phyloP scores from a whole-genome alignment of 371 early-diverging fungal species.

The Mortierella sp. region DNA sequence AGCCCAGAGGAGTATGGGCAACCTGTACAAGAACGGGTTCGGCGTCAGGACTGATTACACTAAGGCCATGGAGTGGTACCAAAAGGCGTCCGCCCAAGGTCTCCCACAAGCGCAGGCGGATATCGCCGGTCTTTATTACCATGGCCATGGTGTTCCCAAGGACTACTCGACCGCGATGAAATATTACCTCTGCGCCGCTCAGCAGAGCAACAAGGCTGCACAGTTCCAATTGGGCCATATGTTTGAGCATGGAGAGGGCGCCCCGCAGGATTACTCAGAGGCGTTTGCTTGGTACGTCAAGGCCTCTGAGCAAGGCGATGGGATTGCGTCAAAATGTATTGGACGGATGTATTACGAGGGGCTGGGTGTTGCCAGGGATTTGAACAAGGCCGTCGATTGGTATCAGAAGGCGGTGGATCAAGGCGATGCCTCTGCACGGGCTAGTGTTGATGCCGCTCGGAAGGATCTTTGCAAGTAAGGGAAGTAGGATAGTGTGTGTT shows the following conservation, averaged over 20 bases:
- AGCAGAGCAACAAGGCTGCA: neutral
- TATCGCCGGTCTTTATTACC: conserved; percentile 56
- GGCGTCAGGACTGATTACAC: neutral
- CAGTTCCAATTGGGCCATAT: neutral
- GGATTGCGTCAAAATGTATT: neutral
- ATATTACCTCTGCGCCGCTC: conserved; percentile 75
- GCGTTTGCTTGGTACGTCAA: conserved; percentile 69
- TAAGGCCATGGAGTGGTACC: conserved; percentile 1
- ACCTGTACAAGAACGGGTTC: conserved; percentile 55
- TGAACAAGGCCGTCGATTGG: neutral
- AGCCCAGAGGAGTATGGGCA: conserved; percentile 79
- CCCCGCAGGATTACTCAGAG: conserved; percentile 29
- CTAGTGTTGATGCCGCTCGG: neutral
- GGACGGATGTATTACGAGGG: neutral
- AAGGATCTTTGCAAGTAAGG: neutral
- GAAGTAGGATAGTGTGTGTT: neutral
- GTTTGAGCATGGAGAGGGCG: neutral
- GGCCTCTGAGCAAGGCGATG: conserved; percentile 59
- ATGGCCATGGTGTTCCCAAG: conserved; percentile 73
- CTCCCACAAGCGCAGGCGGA: neutral
- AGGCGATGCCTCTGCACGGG: neutral
- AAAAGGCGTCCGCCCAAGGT: neutral
- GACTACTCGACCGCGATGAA: conserved; percentile 64
- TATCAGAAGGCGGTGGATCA: neutral
- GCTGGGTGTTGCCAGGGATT: neutral